A percentile compares a stretch with the other conserved stretches of the same genome.
phyloP scores from a whole-genome alignment of 2,329 filamentous ascomycete species.

The Scedosporium aurantiacum region DNA sequence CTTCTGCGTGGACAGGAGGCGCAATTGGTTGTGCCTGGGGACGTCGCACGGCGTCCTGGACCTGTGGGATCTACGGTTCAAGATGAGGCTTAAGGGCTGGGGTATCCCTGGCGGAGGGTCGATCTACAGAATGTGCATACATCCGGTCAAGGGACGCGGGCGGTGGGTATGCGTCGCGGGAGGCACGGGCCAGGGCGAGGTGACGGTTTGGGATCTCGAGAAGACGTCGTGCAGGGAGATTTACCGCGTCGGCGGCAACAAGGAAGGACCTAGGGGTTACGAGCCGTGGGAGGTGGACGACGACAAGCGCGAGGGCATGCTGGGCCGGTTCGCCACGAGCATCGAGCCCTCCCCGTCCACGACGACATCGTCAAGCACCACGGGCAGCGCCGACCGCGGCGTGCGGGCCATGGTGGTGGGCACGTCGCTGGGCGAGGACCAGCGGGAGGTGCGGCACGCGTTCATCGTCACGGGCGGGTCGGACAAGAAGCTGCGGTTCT shows the following conservation, averaged over 20 bases:
- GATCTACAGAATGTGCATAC: constrained; percentile 69
- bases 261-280: constrained; percentile 55
- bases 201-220: constrained; percentile 93
- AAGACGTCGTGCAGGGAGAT: constrained; percentile 81
- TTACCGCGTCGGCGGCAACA: constrained; percentile 58
- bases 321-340: constrained; percentile 70
- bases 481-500: constrained; percentile 86
- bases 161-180: constrained; percentile 84
- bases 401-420: constrained; percentile 66
- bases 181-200: constrained; percentile 75
- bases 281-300: constrained; percentile 85
- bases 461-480: constrained; percentile 82
- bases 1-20: constrained; percentile 76
- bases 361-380: neutral
- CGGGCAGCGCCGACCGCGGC: constrained; percentile 48
- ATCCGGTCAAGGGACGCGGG: constrained; percentile 66
- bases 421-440: constrained; percentile 60
- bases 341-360: constrained; percentile 43
- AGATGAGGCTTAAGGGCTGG: constrained; percentile 77
- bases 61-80: constrained; percentile 95
- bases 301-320: constrained; percentile 75
- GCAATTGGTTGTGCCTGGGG: constrained; percentile 83
- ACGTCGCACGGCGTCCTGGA: constrained; percentile 89
- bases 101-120: constrained; percentile 70
- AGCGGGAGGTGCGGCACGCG: constrained; percentile 62